These are phyloP conservation scores for Lotmaria passim DNA, from an alignment of 208 protist species.

Conservation along the genomic window DNA sequence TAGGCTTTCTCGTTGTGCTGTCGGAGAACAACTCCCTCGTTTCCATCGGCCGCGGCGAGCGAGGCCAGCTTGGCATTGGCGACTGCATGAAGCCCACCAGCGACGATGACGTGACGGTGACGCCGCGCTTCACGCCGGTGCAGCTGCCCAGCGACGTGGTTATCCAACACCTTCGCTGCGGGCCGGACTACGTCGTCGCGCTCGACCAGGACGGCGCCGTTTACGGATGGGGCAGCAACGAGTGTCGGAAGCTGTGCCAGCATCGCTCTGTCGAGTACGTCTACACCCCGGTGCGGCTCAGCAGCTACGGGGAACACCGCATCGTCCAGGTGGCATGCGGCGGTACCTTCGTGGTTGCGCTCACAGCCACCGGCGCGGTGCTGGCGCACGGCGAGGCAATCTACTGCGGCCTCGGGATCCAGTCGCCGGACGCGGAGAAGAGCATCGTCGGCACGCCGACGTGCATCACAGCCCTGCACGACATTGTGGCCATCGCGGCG, in stretches of 20 bases:
- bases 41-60: conserved; percentile 55
- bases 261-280: conserved; percentile 17
- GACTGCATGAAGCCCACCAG: conserved; percentile 31
- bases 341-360: conserved; percentile 63
- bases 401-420: conserved; percentile 61
- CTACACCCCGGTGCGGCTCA: conserved; percentile 51
- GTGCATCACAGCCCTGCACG: conserved; percentile 30
- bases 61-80: conserved; percentile 70
- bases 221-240: conserved; percentile 82
- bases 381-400: conserved; percentile 56
- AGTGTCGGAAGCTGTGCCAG: conserved; percentile 30
- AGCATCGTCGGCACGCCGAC: conserved; percentile 23
- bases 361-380: conserved; percentile 60
- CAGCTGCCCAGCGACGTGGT: conserved; percentile 24
- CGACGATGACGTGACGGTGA: conserved; percentile 33
- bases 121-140: conserved; percentile 34
- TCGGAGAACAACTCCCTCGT: conserved; percentile 47
- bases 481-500: conserved; percentile 59
- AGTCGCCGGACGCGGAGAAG: background rate
- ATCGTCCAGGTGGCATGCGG: conserved; percentile 82
- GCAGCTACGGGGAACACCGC: conserved; percentile 26
- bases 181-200: conserved; percentile 70
- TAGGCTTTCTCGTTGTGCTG: conserved; percentile 64
- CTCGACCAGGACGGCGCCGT: conserved; percentile 40
- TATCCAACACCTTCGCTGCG: conserved; percentile 50